Conservation (phyloP, 768 basidiomycete species). For the Ramaria rubella region DNA sequence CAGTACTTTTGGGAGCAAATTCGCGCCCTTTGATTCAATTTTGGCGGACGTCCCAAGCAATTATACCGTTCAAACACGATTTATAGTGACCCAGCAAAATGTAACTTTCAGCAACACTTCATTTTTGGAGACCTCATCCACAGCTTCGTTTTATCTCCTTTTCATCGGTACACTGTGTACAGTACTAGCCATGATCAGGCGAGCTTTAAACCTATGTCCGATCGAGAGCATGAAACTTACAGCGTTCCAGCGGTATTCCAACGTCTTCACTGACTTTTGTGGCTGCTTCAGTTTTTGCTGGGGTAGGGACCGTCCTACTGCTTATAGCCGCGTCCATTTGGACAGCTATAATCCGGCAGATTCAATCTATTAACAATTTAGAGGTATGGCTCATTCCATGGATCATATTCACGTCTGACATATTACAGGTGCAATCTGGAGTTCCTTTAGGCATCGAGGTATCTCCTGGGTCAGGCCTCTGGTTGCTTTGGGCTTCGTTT, state of each 20-base stretch:
- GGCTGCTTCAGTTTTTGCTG: slow-evolving; percentile 55
- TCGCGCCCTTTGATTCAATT: slow-evolving; percentile 59
- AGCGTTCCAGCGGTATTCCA: slow-evolving; percentile 49
- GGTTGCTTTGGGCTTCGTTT: slow-evolving; percentile 70
- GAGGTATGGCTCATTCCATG: slow-evolving; percentile 28
- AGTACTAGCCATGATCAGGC: slow-evolving; percentile 62
- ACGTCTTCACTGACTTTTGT: slow-evolving; percentile 63
- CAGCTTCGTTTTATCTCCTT: slow-evolving; percentile 69
- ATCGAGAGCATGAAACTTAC: slow-evolving; percentile 9
- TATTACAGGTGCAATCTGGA: slow-evolving; percentile 16
- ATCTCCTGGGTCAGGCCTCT: slow-evolving; percentile 54
- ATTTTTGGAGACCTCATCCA: slow-evolving; percentile 56
- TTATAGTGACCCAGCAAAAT: slow-evolving; percentile 40
- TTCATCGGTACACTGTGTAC: slow-evolving; percentile 66
- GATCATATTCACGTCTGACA: background rate
- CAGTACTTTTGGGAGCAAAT: slow-evolving; percentile 48
- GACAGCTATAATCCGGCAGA: slow-evolving; percentile 67
- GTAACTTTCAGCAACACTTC: slow-evolving; percentile 51
- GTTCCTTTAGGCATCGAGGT: slow-evolving; percentile 56
- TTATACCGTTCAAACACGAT: slow-evolving; percentile 49
- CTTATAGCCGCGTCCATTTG: slow-evolving; percentile 69
- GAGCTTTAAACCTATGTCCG: slow-evolving; percentile 28
- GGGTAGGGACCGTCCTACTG: slow-evolving; percentile 53
- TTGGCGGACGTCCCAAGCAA: slow-evolving; percentile 62
- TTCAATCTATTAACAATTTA: slow-evolving; percentile 50